phyloP scores from a whole-genome alignment of 257 asterid species.

The Catharanthus roseus region DNA sequence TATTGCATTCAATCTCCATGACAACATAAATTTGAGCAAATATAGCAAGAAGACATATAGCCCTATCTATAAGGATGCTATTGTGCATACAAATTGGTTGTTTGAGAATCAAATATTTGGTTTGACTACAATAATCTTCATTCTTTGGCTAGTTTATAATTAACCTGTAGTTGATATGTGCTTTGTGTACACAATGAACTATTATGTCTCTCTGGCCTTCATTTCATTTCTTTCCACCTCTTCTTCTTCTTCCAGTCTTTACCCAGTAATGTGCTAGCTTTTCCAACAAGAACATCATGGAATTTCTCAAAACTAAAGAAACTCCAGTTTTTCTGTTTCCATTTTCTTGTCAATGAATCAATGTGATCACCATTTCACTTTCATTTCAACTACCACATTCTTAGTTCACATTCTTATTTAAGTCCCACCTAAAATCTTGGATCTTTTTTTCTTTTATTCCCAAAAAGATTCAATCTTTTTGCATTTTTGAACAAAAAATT shows the following conservation, averaged over 20 bases:
- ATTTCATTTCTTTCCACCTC: too few relatives aligned
- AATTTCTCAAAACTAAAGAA: slow-evolving; percentile 18
- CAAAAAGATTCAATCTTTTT: slow-evolving; percentile 41
- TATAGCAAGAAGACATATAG: too few relatives aligned
- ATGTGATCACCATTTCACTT: slow-evolving; percentile 19
- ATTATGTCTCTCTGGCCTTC: not conserved
- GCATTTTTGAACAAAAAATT: slow-evolving; percentile 4
- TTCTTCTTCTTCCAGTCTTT: slow-evolving; percentile 11
- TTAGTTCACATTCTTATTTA: slow-evolving; percentile 20
- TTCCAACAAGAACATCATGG: slow-evolving; percentile 21
- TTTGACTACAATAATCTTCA: too few relatives aligned
- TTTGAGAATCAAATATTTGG: too few relatives aligned
- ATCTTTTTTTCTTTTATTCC: slow-evolving; percentile 22
- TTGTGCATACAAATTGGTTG: too few relatives aligned
- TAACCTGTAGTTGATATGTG: too few relatives aligned
- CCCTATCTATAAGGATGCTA: too few relatives aligned
- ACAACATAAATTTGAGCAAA: too few relatives aligned
- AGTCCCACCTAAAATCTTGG: slow-evolving; percentile 47
- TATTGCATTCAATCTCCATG: too few relatives aligned
- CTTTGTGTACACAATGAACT: too few relatives aligned
- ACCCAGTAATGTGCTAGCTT: not conserved
- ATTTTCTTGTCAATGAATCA: slow-evolving; percentile 19
- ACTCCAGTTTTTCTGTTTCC: slow-evolving; percentile 13
- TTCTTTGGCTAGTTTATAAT: too few relatives aligned
- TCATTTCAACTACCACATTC: slow-evolving; percentile 22